phyloP scores from a whole-genome alignment of 2,329 filamentous ascomycete species.

The Dryadomyces quercus-mongolicae region DNA sequence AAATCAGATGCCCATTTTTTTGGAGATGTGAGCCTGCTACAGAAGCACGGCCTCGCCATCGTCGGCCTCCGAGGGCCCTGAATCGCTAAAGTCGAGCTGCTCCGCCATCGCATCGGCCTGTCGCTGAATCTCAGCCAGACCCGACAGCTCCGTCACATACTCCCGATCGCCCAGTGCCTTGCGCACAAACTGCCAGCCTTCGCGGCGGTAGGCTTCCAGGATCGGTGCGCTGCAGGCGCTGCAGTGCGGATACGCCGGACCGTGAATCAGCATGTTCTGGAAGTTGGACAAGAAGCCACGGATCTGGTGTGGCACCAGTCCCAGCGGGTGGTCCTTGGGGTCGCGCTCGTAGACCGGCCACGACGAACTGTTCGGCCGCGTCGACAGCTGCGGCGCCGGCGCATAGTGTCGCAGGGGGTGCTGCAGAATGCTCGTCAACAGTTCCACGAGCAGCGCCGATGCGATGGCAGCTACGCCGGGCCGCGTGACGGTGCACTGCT shows the following conservation, averaged over 20 bases:
- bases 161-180: constrained; percentile 62
- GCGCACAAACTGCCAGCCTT: constrained; percentile 69
- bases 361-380: constrained; percentile 21
- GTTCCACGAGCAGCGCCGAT: constrained; percentile 79
- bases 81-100: constrained; percentile 51
- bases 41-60: constrained; percentile 44
- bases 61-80: constrained; percentile 32
- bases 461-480: constrained; percentile 88
- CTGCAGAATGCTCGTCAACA: constrained; percentile 78
- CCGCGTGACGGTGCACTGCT: constrained; percentile 94
- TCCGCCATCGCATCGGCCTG: constrained; percentile 37
- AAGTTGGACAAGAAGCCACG: constrained; percentile 67
- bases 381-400: constrained; percentile 35
- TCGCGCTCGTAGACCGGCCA: constrained; percentile 38
- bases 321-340: constrained; percentile 46
- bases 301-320: constrained; percentile 67
- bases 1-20: no score
- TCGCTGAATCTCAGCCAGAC: constrained; percentile 59
- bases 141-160: constrained; percentile 67
- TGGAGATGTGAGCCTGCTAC: constrained; percentile 15
- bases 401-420: constrained; percentile 61
- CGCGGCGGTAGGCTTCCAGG: constrained; percentile 50
- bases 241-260: constrained; percentile 67
- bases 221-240: constrained; percentile 67
- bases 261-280: constrained; percentile 60